Evolutionary conservation across 352 stramenopile genomes (phyloP).

Genomic region (Poterioochromonas sp.): DNA sequence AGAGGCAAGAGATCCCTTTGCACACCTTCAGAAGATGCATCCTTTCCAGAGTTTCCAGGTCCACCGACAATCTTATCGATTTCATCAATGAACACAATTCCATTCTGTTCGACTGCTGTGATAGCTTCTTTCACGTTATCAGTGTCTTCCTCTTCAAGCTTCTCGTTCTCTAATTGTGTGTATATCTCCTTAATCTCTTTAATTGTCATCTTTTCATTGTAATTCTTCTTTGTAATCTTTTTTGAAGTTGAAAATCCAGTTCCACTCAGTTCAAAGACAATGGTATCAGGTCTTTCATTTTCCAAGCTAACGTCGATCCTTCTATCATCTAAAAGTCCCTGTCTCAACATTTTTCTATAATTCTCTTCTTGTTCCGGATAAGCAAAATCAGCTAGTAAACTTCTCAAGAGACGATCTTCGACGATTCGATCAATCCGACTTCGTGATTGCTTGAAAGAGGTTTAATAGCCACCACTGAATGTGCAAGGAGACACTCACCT

Average conservation of each 20-base stretch:
- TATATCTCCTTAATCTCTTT: no score
- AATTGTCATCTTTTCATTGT: no score
- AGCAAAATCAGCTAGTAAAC: background rate
- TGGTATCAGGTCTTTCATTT: no score
- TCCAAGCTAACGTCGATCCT: no score
- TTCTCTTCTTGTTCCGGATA: no score
- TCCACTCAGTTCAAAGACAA: no score
- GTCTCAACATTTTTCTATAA: background rate
- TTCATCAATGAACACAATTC: conserved; percentile 99
- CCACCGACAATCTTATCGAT: conserved; percentile 99
- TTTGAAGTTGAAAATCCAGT: no score
- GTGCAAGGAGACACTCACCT: no score
- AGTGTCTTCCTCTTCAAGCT: conserved; percentile 78
- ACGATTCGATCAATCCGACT: conserved; percentile 38
- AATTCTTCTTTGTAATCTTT: no score
- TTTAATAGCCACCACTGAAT: no score
- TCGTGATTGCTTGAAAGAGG: conserved; percentile 38
- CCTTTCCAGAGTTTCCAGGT: conserved; percentile 78
- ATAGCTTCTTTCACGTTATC: conserved; percentile 65
- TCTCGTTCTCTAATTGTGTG: conserved; percentile 91
- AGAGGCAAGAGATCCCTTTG: conserved; percentile 95
- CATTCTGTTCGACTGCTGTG: conserved; percentile 85
- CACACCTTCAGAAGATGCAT: conserved; percentile 94
- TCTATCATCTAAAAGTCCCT: background rate
- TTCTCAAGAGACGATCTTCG: background rate